Base-by-base conservation (phyloP, 805 yeast species). In the Jamesozyma rosinii region DNA sequence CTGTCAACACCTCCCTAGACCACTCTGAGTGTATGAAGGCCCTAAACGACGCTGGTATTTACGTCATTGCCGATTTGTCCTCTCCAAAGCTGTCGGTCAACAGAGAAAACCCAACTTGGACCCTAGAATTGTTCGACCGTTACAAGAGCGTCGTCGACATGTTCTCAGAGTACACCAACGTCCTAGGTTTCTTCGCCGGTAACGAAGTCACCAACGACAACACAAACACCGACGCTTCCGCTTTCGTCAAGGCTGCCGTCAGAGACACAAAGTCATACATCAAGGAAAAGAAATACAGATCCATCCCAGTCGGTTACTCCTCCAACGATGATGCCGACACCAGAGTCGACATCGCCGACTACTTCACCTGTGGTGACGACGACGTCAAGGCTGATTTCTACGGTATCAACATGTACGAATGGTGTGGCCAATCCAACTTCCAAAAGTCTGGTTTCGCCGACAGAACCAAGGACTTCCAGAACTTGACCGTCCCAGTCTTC, bases 341-440 rank as follows among this genome's bases (percentile, higher is more conserved):
- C 47, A 76, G 90, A 70, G 76, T 75, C 40, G 54, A 69, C 37
- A 69, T 82, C 54, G 89, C 89, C 45, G 84, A 81, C 53, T 83
- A 79, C 66, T 83, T 83, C 54, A 73, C 79, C 35, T 83, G 92
- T 70, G 90, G 90, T 65, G 76, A 71, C 47, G 68, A 61, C 6
- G 79, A 72, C 43, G 79, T 61, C 18, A 70, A 70, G 52, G 88
- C 87, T 47, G 92, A 83, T 64, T 83, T 83, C 72, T 83, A 82
- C 62, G 92, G 92, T 74, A 79, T 83, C 63, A 83, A 83, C 75
- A 82, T 82, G 87, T 83, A 83, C 70, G 87, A 81, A 69, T 83
- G 92, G 92, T 83, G 92, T 72, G 90, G 90, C 57, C 37, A 58
- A 17, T 76, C 85, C 17, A 60, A 75, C 42, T 83, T 70, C 69